Percentiles rank a stretch among this genome's conserved stretches.
These are phyloP conservation scores for Chaetomium olivaceum DNA, from an alignment of 2,329 filamentous ascomycete genomes.

Conservation along the genomic window DNA sequence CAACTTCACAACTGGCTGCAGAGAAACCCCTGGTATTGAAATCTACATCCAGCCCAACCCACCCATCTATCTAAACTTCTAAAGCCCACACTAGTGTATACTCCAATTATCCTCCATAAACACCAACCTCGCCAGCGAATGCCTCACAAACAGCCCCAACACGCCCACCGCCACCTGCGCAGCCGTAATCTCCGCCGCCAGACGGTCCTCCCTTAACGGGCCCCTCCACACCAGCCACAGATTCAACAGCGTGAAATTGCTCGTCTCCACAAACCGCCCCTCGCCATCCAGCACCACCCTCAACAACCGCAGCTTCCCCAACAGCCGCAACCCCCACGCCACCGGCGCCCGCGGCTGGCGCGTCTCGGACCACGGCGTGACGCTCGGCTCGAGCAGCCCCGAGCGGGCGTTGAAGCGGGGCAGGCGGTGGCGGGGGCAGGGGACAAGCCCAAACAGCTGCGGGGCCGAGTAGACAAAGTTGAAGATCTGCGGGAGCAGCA, in stretches of 20 bases:
- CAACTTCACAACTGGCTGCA: not conserved
- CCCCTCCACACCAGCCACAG: slow-evolving; percentile 96
- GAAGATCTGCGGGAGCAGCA: slow-evolving; percentile 91
- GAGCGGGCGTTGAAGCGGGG: slow-evolving; percentile 85
- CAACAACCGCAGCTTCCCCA: slow-evolving; percentile 69
- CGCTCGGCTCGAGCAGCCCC: slow-evolving; percentile 81
- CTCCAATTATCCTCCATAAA: slow-evolving; percentile 86
- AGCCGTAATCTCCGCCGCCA: slow-evolving; percentile 76
- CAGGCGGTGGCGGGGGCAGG: slow-evolving; percentile 88
- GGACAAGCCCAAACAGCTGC: slow-evolving; percentile 85
- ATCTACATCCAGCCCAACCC: not conserved
- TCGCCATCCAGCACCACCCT: slow-evolving; percentile 66
- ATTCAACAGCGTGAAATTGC: slow-evolving; percentile 91
- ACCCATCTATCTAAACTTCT: slow-evolving; percentile 21
- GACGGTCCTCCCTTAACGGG: slow-evolving; percentile 80
- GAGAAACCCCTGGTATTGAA: not conserved
- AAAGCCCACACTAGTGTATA: slow-evolving; percentile 21
- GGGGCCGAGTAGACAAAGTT: slow-evolving; percentile 95
- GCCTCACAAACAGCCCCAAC: slow-evolving; percentile 81
- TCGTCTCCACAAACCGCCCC: slow-evolving; percentile 74
- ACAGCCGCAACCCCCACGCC: slow-evolving; percentile 62
- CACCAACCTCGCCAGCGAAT: slow-evolving; percentile 80
- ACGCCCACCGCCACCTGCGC: slow-evolving; percentile 77
- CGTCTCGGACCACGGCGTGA: slow-evolving; percentile 70
- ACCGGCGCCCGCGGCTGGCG: slow-evolving; percentile 68